phyloP scores from a whole-genome alignment of 345 rosid genomes.

The Hibiscus mutabilis region DNA sequence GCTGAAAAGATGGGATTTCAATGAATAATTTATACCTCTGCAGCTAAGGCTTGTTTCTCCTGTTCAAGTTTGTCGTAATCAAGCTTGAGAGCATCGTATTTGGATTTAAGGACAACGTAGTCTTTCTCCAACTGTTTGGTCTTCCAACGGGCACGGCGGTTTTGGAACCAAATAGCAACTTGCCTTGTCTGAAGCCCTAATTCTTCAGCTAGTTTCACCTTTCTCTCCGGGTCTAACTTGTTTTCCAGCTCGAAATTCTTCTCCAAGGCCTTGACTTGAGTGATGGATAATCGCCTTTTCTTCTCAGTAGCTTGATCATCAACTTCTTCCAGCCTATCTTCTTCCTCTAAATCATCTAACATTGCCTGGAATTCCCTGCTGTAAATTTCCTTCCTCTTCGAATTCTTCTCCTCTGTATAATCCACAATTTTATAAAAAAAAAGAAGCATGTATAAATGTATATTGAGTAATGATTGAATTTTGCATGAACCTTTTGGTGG shows the following conservation, averaged over 20 bases:
- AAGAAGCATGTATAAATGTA: background rate
- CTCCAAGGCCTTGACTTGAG: slow-evolving; percentile 58
- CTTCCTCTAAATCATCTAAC: slow-evolving; percentile 48
- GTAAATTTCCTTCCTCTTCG: slow-evolving; percentile 34
- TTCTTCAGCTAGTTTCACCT: slow-evolving; percentile 44
- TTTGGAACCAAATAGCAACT: slow-evolving; percentile 76
- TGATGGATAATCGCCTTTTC: slow-evolving; percentile 43
- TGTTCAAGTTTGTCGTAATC: slow-evolving; percentile 37
- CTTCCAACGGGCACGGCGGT: slow-evolving; percentile 73
- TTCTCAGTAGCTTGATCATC: slow-evolving; percentile 29
- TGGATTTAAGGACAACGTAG: slow-evolving; percentile 35
- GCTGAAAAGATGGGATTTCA: background rate
- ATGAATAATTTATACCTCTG: slow-evolving; percentile 23
- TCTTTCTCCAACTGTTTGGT: slow-evolving; percentile 62
- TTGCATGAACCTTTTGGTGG: background rate
- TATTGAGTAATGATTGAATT: background rate
- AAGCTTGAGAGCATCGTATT: slow-evolving; percentile 41
- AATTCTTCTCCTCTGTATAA: slow-evolving; percentile 26
- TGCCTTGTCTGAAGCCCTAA: slow-evolving; percentile 60
- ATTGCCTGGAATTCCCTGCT: slow-evolving; percentile 52
- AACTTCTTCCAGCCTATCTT: slow-evolving; percentile 37
- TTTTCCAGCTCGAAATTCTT: slow-evolving; percentile 57
- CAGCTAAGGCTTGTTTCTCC: slow-evolving; percentile 29
- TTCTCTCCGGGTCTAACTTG: slow-evolving; percentile 67
- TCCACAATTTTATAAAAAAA: background rate